Evolutionary conservation across 805 yeast species (phyloP).

Genomic region (Millerago galiae): DNA sequence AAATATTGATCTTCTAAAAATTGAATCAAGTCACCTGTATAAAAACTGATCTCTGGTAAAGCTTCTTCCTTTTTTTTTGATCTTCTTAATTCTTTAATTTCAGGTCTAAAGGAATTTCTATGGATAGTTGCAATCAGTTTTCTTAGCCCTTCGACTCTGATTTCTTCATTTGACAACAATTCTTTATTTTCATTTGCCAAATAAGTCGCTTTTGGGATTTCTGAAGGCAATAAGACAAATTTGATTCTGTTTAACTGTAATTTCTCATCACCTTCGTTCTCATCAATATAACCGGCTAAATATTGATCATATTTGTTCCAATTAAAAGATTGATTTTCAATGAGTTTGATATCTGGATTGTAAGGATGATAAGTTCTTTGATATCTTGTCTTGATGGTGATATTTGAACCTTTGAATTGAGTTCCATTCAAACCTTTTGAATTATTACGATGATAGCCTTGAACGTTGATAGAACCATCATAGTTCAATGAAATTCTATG

Average conservation of each 20-base stretch:
- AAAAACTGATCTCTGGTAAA: conserved; percentile 72
- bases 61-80: conserved; percentile 38
- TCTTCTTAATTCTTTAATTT: conserved; percentile 27
- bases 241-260: conserved; percentile 57
- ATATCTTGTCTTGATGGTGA: conserved; percentile 71
- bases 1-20: conserved; percentile 45
- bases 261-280: conserved; percentile 47
- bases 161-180: conserved; percentile 71
- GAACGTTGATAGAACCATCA: conserved; percentile 71
- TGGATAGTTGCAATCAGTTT: conserved; percentile 58
- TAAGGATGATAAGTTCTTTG: conserved; percentile 59
- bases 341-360: conserved; percentile 47
- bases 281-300: conserved; percentile 86
- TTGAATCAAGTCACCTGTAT: conserved; percentile 76
- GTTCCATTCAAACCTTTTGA: conserved; percentile 21
- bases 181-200: conserved; percentile 45
- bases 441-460: conserved; percentile 49
- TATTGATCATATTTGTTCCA: conserved; percentile 93
- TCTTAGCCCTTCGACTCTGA: conserved; percentile 85
- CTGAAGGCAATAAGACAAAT: conserved; percentile 79
- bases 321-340: conserved; percentile 51
- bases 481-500: conserved; percentile 76
- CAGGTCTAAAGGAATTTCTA: conserved; percentile 43
- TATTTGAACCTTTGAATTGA: conserved; percentile 35
- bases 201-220: conserved; percentile 47